phyloP scores from a whole-genome alignment of 768 basidiomycete genomes.

The Wakefieldia striispora region DNA sequence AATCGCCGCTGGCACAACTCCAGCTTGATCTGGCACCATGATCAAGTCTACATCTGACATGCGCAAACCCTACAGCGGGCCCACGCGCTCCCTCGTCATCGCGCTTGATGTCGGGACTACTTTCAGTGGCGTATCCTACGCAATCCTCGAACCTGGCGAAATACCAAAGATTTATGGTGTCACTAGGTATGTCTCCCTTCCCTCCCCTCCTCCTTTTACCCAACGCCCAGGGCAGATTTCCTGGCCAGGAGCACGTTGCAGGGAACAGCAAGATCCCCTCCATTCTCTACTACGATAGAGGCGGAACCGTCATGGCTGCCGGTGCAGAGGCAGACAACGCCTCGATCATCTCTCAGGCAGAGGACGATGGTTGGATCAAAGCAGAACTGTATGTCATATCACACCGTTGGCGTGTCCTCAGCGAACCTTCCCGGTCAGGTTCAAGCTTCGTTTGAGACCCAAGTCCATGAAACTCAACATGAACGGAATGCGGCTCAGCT shows the following conservation, averaged over 20 bases:
- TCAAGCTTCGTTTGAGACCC: constrained; percentile 78
- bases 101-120: constrained; percentile 84
- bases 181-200: constrained; percentile 52
- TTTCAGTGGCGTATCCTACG: constrained; percentile 81
- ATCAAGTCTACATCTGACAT: constrained; percentile 54
- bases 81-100: constrained; percentile 63
- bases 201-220: not conserved
- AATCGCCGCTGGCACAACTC: too few relatives aligned
- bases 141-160: constrained; percentile 78
- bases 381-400: constrained; percentile 62
- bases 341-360: constrained; percentile 58
- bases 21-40: constrained; percentile 32
- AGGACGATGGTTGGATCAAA: constrained; percentile 76
- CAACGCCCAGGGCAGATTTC: constrained; percentile 51
- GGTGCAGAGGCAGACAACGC: constrained; percentile 75
- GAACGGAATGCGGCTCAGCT: constrained; percentile 78
- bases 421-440: constrained; percentile 38
- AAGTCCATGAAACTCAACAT: constrained; percentile 77
- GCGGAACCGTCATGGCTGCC: constrained; percentile 65
- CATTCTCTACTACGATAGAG: constrained; percentile 67
- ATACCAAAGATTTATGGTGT: constrained; percentile 80
- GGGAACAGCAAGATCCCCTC: constrained; percentile 85
- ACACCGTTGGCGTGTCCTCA: not conserved
- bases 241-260: constrained; percentile 82
- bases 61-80: constrained; percentile 71